phyloP scores from a whole-genome alignment of 192 early-diverging fungal genomes.

The Gaertneriomyces sp. region DNA sequence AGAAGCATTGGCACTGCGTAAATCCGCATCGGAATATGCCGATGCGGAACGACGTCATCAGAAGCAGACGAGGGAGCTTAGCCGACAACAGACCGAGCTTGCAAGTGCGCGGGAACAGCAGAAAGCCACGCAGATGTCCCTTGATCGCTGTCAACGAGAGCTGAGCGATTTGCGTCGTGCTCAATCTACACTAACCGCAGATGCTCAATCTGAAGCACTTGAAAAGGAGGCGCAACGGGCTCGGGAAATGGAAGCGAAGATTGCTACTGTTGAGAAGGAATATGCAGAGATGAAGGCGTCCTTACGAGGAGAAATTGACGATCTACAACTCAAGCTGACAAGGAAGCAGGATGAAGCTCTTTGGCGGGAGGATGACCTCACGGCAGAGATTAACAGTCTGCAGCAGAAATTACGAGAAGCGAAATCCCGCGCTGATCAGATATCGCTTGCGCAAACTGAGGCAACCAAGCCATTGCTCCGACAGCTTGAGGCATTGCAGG shows the following conservation, averaged over 20 bases:
- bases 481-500: slow-evolving; percentile 46
- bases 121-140: slow-evolving; percentile 12
- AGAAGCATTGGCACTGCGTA: background rate
- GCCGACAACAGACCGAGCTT: slow-evolving; percentile 33
- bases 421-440: slow-evolving; percentile 40
- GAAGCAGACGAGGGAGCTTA: slow-evolving; percentile 40
- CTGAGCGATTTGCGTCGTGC: slow-evolving; percentile 29
- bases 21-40: background rate
- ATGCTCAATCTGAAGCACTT: slow-evolving; percentile 38
- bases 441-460: slow-evolving; percentile 27
- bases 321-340: slow-evolving; percentile 30
- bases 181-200: slow-evolving; percentile 25
- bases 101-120: slow-evolving; percentile 6
- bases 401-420: slow-evolving; percentile 37
- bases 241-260: background rate
- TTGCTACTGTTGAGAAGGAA: background rate
- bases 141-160: slow-evolving; percentile 31
- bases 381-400: slow-evolving; percentile 33
- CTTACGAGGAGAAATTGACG: slow-evolving; percentile 33
- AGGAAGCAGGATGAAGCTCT: slow-evolving; percentile 42
- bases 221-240: slow-evolving; percentile 27
- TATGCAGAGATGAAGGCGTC: slow-evolving; percentile 16
- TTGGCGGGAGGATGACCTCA: slow-evolving; percentile 45
- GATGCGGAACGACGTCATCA: slow-evolving; percentile 9
- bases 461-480: slow-evolving; percentile 42